Evolutionary conservation across 106 monocot species (phyloP), one percentile per base, ranked within the genome.

Genomic region (Allium sativum): DNA sequence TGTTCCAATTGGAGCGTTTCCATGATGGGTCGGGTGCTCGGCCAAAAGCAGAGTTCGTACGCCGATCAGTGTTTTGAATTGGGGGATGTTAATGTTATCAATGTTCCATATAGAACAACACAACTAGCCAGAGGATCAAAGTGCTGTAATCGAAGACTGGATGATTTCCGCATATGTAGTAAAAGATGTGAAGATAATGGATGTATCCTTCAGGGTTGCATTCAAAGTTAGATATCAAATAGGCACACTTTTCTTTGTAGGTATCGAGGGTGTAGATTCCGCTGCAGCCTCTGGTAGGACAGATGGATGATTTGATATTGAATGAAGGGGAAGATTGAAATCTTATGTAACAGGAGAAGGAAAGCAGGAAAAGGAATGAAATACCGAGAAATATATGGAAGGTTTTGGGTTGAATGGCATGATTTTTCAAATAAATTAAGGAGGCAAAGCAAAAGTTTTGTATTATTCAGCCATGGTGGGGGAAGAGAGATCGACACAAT

Each of bases 51-150:
- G n/a, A n/a, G n/a, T n/a, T n/a, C n/a, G n/a, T n/a, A n/a, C n/a
- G n/a, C n/a, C n/a, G n/a, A n/a, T n/a, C n/a, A n/a, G n/a, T n/a
- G n/a, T n/a, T n/a, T n/a, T n/a, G n/a, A n/a, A n/a, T n/a, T n/a
- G n/a, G n/a, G n/a, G n/a, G n/a, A n/a, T n/a, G n/a, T n/a, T n/a
- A n/a, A n/a, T n/a, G n/a, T n/a, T n/a, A n/a, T n/a, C n/a, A n/a
- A n/a, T n/a, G n/a, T n/a, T n/a, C n/a, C n/a, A 80, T 42, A 58
- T 80, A 80, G 71, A 80, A 76, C 6, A 80, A 65, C 20, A 80
- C 12, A 0, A 68, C 7, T 8, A 80, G 80, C 75, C 71, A 76
- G 13, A 80, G 64, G 17, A 48, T 13, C 18, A 80, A 62, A n/a
- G 67, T 15, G 57, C 22, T 17, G 68, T 76, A 75, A 12, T 68